These are phyloP conservation scores for Debaryomyces sp. DNA, from an alignment of 1,139 yeast species.

Conservation along the genomic window DNA sequence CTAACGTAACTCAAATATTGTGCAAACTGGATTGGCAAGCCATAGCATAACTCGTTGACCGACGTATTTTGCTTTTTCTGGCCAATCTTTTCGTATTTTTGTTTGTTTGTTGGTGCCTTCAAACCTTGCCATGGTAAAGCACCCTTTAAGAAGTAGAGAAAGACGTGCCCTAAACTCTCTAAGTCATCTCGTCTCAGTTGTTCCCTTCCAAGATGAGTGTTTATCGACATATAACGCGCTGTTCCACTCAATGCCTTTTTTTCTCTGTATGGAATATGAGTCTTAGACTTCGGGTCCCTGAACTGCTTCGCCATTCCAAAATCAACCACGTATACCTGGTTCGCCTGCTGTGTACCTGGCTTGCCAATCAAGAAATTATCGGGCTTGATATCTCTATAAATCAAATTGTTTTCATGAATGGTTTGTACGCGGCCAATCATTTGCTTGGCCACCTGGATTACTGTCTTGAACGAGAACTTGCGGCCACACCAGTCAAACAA, in stretches of 20 bases:
- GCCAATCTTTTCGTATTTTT: constrained; percentile 81
- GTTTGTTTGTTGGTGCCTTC: constrained; percentile 80
- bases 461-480: constrained; percentile 67
- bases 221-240: constrained; percentile 66
- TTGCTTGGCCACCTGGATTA: constrained; percentile 73
- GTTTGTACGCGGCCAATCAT: constrained; percentile 70
- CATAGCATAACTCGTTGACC: constrained; percentile 66
- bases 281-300: constrained; percentile 60
- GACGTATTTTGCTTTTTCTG: constrained; percentile 75
- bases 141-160: constrained; percentile 64
- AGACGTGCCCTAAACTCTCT: constrained; percentile 66
- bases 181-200: constrained; percentile 67
- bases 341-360: constrained; percentile 65
- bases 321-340: constrained; percentile 51
- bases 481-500: constrained; percentile 84
- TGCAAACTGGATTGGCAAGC: constrained; percentile 76
- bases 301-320: constrained; percentile 73
- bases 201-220: constrained; percentile 66
- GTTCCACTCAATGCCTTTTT: constrained; percentile 66
- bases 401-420: constrained; percentile 69
- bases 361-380: constrained; percentile 75
- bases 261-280: constrained; percentile 65
- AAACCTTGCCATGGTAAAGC: constrained; percentile 59
- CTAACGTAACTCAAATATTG: constrained; percentile 75
- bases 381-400: constrained; percentile 77